Evolutionary conservation across 2,329 filamentous ascomycete genomes (phyloP), one percentile per base, ranked within the genome.

Genomic region (Emydomyces testavorans): DNA sequence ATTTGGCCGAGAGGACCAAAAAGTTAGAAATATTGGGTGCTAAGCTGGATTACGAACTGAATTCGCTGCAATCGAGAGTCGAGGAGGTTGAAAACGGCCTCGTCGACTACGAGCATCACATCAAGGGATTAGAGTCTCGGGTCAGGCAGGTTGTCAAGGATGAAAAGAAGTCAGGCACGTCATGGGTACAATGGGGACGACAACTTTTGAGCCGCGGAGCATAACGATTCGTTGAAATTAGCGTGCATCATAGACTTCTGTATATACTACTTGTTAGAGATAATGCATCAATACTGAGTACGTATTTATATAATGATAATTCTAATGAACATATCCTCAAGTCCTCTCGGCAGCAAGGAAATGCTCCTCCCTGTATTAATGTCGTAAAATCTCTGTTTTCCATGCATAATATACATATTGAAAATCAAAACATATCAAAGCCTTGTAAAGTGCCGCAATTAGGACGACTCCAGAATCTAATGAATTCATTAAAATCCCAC

Each of bases 31-130:
- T 83, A 18, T 71, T 93, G 32, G 79, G 83, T 2, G 86, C 87
- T 16, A 89, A 89, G 65, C 72, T 96, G 48, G 89, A 96, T 59
- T 96, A 96, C 64, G 90, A 95, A 69, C 82, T 95, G 52, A 78
- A 83, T 51, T 79, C 80, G 13, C 70, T 96, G n/a, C 74, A 80
- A 41, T 79, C 81, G 40, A 87, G 87, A 58, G 82, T 94, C 7
- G 76, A 85, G 57, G 90, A 96, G 60, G 84, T 94, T 6, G 88
- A 94, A 60, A 83, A 87, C 52, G 85, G 84, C 1, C 79, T 94
- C 0, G 70, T 68, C 8, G 83, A 88, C 52, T 93, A 94, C 63
- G 85, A 89, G 64, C 74, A 77, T 41, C 83, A 89, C 62, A 84
- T 92, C 1, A 70, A 76, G 38, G 81, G 85, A 46, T 75, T 86